A percentile compares a stretch with the other conserved stretches of the same genome.
phyloP scores from a whole-genome alignment of 345 rosid species.

The Jatropha curcas region DNA sequence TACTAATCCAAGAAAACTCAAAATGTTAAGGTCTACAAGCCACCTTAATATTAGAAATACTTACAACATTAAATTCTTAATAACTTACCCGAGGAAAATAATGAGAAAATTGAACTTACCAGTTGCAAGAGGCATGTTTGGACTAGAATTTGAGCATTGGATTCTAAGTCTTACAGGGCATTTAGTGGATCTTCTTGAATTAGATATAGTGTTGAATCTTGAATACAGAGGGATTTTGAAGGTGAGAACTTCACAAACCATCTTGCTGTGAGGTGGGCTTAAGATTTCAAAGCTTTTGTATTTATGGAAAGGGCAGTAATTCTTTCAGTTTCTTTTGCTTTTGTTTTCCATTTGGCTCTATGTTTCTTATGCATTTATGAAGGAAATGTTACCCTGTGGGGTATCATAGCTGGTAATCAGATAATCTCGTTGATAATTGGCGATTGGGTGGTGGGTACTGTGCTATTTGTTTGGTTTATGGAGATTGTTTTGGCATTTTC shows the following conservation, averaged over 20 bases:
- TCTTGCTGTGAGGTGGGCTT: slow-evolving; percentile 8
- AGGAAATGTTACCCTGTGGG: neutral
- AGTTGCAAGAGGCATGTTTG: slow-evolving; percentile 21
- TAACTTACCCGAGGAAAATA: neutral
- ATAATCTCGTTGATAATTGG: neutral
- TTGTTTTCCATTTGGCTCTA: neutral
- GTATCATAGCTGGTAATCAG: neutral
- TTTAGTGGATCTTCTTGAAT: slow-evolving; percentile 15
- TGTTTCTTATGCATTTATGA: neutral
- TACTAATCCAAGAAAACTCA: neutral
- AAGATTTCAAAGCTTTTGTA: neutral
- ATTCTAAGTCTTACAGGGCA: slow-evolving; percentile 5
- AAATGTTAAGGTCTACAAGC: neutral
- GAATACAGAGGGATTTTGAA: slow-evolving; percentile 22
- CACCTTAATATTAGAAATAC: neutral
- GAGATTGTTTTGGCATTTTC: neutral
- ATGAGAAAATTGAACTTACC: slow-evolving; percentile 19
- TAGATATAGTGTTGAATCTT: slow-evolving; percentile 11
- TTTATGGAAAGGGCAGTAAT: neutral
- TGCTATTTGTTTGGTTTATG: neutral
- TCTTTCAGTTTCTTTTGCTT: neutral
- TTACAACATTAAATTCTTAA: neutral
- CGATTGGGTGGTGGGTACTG: neutral
- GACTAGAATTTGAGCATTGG: slow-evolving; percentile 34
- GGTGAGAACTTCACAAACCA: slow-evolving; percentile 30